Percentiles rank a stretch among this genome's conserved stretches.
These are phyloP conservation scores for Passalora sequoiae DNA, from an alignment of 2,329 filamentous ascomycete species.

Conservation along the genomic window DNA sequence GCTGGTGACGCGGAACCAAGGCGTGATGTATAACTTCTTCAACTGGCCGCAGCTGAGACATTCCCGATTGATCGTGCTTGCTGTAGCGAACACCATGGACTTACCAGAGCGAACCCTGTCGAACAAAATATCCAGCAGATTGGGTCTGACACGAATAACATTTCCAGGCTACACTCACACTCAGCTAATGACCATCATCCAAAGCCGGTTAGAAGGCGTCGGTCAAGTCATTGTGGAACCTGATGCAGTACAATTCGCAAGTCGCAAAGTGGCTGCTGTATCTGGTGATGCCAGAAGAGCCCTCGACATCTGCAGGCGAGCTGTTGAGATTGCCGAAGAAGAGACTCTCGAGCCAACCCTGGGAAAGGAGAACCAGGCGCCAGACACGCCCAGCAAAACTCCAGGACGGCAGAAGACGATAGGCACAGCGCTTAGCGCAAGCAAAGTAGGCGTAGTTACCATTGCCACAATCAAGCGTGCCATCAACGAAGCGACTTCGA, in stretches of 20 bases:
- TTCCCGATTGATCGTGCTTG: conserved; percentile 88
- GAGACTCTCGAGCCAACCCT: conserved; percentile 43
- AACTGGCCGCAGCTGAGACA: conserved; percentile 94
- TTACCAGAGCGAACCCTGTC: conserved; percentile 89
- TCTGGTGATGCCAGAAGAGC: conserved; percentile 89
- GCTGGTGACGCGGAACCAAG: conserved; percentile 94
- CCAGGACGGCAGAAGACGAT: conserved; percentile 37
- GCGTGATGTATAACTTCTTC: conserved; percentile 99
- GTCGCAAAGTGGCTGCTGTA: conserved; percentile 92
- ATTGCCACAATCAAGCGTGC: conserved; percentile 91
- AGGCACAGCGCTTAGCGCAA: conserved; percentile 19
- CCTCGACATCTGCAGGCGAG: conserved; percentile 88
- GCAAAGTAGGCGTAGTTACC: conserved; percentile 61
- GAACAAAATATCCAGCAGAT: conserved; percentile 93
- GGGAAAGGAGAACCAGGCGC: conserved; percentile 36
- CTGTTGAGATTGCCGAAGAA: conserved; percentile 88
- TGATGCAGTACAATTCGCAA: conserved; percentile 93
- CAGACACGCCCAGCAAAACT: conserved; percentile 60
- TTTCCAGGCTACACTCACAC: conserved; percentile 97
- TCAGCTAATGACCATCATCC: conserved; percentile 94
- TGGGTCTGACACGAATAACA: conserved; percentile 82
- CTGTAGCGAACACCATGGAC: conserved; percentile 99
- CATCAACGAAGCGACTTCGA: conserved; percentile 91
- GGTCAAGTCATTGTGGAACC: conserved; percentile 78
- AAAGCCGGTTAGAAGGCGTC: conserved; percentile 84